Conservation (phyloP, 805 yeast species). For the Yarrowia deformans region DNA sequence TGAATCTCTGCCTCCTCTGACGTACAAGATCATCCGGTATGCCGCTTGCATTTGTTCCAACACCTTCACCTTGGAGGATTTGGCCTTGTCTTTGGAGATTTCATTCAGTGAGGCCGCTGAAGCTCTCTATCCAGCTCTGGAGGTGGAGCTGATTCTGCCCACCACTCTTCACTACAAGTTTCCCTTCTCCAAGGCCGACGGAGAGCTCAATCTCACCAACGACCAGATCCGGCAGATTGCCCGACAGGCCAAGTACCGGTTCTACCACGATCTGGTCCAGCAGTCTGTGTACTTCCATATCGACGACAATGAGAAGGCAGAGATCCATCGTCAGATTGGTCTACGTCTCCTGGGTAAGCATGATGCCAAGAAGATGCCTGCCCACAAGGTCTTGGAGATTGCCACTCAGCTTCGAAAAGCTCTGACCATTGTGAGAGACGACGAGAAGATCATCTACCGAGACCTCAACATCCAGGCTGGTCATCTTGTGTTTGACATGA, state of each 20-base stretch:
- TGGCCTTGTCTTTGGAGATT: slow-evolving; percentile 52
- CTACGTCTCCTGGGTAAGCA: slow-evolving; percentile 50
- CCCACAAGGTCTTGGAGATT: slow-evolving; percentile 50
- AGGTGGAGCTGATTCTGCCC: slow-evolving; percentile 52
- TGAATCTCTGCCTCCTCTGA: slow-evolving; percentile 45
- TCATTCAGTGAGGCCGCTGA: slow-evolving; percentile 51
- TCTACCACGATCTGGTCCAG: slow-evolving; percentile 55
- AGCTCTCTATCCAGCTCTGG: slow-evolving; percentile 51
- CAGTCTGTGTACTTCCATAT: slow-evolving; percentile 49
- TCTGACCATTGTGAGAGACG: slow-evolving; percentile 48
- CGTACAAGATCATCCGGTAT: slow-evolving; percentile 50
- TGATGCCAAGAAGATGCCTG: slow-evolving; percentile 45
- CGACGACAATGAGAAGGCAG: slow-evolving; percentile 47
- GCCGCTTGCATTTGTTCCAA: slow-evolving; percentile 56
- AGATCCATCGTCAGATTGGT: slow-evolving; percentile 55
- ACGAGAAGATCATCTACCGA: slow-evolving; percentile 53
- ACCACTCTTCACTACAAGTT: slow-evolving; percentile 56
- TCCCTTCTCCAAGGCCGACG: slow-evolving; percentile 55
- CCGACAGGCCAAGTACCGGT: slow-evolving; percentile 51
- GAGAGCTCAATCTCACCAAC: slow-evolving; percentile 47
- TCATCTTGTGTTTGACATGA: slow-evolving; percentile 55
- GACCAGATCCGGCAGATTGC: slow-evolving; percentile 52
- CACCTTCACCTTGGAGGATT: slow-evolving; percentile 52
- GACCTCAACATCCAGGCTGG: slow-evolving; percentile 57
- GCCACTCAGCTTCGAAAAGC: slow-evolving; percentile 55